Evolutionary conservation across 1,139 yeast genomes (phyloP), one percentile per base, ranked within the genome.

Genomic region (Blastobotrys buckinghamii): DNA sequence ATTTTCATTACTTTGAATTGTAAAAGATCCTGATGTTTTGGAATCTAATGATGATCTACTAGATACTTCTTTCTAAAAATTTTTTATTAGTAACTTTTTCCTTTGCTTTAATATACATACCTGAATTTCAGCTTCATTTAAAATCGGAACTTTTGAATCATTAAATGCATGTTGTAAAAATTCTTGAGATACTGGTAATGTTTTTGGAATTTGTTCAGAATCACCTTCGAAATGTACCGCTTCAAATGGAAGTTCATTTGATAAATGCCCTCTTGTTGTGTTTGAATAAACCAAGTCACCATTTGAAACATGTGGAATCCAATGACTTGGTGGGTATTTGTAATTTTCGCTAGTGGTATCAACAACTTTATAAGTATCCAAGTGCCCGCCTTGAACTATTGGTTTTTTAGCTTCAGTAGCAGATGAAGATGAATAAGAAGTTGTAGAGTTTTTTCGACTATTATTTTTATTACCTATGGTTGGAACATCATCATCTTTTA

Each of bases 271-370:
- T 27, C 62, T 42, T 12, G 48, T 47, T 12, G 65, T 53, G 47
- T 62, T 62, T 39, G 56, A 54, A 48, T 54, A 63, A 41, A 55
- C 53, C 39, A 63, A 52, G 37, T 59, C 58, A 36, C 65, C 67
- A 26, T 56, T 52, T 15, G 50, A 44, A 6, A 63, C 53, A 44
- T 63, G 66, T 1, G 67, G 67, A 30, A 62, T 51, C 67, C 67
- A 63, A 20, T 52, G 53, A 13, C 56, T 42, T 6, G 63, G 55
- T 7, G 55, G 39, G 41, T 51, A 48, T 26, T 41, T 49, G 27
- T 56, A 55, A 13, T 40, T 22, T 20, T 49, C 44, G 16, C 52
- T 52, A 24, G 35, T 47, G 8, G 55, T 50, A 33, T 58, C 55
- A 36, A 57, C 56, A 17, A 44, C 45, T 22, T 51, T 45, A 47